Evolutionary conservation across 805 yeast genomes (phyloP).

Genomic region (Sugiyamaella lignohabitans): DNA sequence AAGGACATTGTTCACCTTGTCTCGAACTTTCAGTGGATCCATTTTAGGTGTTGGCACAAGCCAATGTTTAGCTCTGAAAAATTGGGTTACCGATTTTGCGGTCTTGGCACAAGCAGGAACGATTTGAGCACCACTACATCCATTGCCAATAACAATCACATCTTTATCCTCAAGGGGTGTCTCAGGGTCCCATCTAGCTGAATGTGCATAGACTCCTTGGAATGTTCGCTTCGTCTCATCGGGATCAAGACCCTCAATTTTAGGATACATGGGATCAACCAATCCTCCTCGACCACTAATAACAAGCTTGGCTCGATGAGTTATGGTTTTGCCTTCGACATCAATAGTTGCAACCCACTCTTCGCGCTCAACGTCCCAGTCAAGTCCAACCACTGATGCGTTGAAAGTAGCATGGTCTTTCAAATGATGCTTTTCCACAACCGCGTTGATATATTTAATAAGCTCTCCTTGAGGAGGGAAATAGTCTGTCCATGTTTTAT

Average conservation of each 20-base stretch:
- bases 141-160: constrained; percentile 20
- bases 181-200: constrained; percentile 18
- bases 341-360: constrained; percentile 11
- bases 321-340: constrained; percentile 7
- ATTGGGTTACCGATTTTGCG: constrained; percentile 12
- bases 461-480: constrained; percentile 17
- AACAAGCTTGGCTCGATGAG: constrained; percentile 12
- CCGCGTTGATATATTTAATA: constrained; percentile 10
- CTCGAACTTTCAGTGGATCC: background rate
- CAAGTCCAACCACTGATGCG: constrained; percentile 5
- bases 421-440: constrained; percentile 13
- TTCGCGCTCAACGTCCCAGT: constrained; percentile 14
- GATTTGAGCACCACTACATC: constrained; percentile 20
- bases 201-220: constrained; percentile 15
- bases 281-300: constrained; percentile 15
- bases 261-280: constrained; percentile 12
- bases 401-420: constrained; percentile 9
- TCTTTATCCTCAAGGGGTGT: constrained; percentile 12
- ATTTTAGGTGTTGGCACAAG: constrained; percentile 13
- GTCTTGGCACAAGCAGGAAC: constrained; percentile 13
- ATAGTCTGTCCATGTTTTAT: constrained; percentile 16
- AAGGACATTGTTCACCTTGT: background rate
- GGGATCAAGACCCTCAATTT: constrained; percentile 13
- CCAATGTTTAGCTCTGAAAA: constrained; percentile 18
- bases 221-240: constrained; percentile 3